Base-by-base conservation (phyloP, 1,284 basidiomycete species). In the Ustilago loliicola region DNA sequence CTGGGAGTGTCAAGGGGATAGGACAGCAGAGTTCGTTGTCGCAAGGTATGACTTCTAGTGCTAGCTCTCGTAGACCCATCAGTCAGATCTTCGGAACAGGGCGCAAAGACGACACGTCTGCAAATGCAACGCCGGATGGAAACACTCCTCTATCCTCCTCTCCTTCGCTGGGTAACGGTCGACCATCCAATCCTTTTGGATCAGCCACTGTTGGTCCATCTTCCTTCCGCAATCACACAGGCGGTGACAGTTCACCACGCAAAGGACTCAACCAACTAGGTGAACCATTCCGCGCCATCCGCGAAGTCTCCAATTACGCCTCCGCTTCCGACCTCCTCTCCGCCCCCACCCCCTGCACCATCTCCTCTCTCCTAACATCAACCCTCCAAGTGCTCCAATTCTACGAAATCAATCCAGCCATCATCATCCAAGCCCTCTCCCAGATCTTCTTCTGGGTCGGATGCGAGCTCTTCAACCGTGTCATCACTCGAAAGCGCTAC, bases 401-500 rank as follows among this genome's bases (percentile, higher is more conserved):
- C 23, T 94, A 96, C 74, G 93, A 96, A 72, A 91, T 98, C 77
- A 98, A 98, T 83, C 96, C 96, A 11, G 92, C 91, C 1, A 89
- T 98, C 52, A 92, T 93, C 68, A 91, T 93, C 17, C 96, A 99
- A 86, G 90, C 95, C 51, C 96, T 96, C 90, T 96, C 95, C 0
- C 96, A 99, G 87, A 91, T 97, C 21, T 92, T 96, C 88, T 96
- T 94, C 84, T 96, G 94, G 94, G 85, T 89, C 63, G 87, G 88
- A 15, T 88, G 94, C 87, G 96, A 99, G 88, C 90, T 94, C 34
- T 99, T 98, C 88, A 99, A 99, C 87, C 92, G 96, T 36, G 79
- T 94, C 40, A 98, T 98, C 88, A 98, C 98, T 86, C 92, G 95
- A 54, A 95, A 95, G 87, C 96, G 95, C 85, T 96, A 95, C 85